phyloP scores from a whole-genome alignment of 2,329 filamentous ascomycete species.

The Aureobasidium pullulans region DNA sequence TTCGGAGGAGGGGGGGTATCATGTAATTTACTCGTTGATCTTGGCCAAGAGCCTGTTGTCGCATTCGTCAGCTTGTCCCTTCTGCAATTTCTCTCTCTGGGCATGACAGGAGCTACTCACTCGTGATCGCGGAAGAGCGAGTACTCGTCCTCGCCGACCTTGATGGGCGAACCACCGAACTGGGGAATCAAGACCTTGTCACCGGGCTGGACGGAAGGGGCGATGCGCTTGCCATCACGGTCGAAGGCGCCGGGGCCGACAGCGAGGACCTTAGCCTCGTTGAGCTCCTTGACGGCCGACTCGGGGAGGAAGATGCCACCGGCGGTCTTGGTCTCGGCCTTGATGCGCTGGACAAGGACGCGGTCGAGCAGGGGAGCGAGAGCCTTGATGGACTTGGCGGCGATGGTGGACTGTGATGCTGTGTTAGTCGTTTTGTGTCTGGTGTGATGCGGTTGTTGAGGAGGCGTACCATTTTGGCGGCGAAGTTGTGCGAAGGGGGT shows the following conservation, averaged over 20 bases:
- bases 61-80: conserved; percentile 16
- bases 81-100: neutral
- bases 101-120: conserved; percentile 54
- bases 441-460: neutral
- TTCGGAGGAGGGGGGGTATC: neutral
- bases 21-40: conserved; percentile 75
- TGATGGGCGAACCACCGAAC: conserved; percentile 91
- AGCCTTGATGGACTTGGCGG: conserved; percentile 90
- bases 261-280: conserved; percentile 92
- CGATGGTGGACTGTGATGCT: conserved; percentile 31
- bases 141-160: conserved; percentile 96
- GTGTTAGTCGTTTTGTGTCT: neutral
- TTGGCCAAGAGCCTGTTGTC: conserved; percentile 82
- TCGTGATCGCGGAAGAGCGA: conserved; percentile 95
- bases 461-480: conserved; percentile 22
- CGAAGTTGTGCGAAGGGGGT: neutral
- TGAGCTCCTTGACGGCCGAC: conserved; percentile 93
- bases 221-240: conserved; percentile 80
- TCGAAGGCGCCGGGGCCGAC: conserved; percentile 85
- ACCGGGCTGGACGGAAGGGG: conserved; percentile 73
- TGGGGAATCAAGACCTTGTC: conserved; percentile 93
- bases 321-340: conserved; percentile 93
- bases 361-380: conserved; percentile 96
- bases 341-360: conserved; percentile 94
- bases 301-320: conserved; percentile 97